phyloP scores from a whole-genome alignment of 192 early-diverging fungal species.

The Coemansia sp. region DNA sequence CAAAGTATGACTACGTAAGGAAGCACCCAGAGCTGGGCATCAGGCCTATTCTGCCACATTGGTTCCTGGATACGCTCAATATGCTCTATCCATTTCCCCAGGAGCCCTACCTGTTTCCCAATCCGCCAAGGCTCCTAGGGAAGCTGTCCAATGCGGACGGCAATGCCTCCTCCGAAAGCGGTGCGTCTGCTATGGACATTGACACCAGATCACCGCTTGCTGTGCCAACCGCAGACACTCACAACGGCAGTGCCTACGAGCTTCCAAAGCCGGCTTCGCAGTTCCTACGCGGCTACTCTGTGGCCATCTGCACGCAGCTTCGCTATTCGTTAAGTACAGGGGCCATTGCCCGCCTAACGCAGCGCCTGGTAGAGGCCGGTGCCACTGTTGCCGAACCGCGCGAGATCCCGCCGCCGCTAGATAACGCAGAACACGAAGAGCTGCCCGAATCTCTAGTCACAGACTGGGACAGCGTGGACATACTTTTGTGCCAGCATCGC shows the following conservation, averaged over 20 bases:
- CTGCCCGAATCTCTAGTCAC: slow-evolving; percentile 27
- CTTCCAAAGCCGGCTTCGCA: slow-evolving; percentile 30
- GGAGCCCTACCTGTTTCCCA: slow-evolving; percentile 55
- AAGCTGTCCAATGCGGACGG: not conserved
- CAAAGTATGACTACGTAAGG: slow-evolving; percentile 55
- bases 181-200: not conserved
- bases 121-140: slow-evolving; percentile 49
- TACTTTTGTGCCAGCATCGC: slow-evolving; percentile 52
- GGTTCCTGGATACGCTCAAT: slow-evolving; percentile 70
- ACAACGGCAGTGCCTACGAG: slow-evolving; percentile 33
- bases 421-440: slow-evolving; percentile 1
- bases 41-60: slow-evolving; percentile 70
- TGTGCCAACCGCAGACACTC: slow-evolving; percentile 21
- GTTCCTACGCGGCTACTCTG: slow-evolving; percentile 38
- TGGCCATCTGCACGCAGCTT: slow-evolving; percentile 40
- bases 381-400: slow-evolving; percentile 17
- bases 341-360: slow-evolving; percentile 28
- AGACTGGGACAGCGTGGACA: slow-evolving; percentile 47
- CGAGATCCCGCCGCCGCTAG: not conserved
- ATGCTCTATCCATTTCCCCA: slow-evolving; percentile 57
- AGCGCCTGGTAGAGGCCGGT: slow-evolving; percentile 48
- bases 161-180: not conserved
- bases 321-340: slow-evolving; percentile 33
- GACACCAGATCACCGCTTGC: not conserved
- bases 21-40: slow-evolving; percentile 56